Percentiles rank a stretch among this genome's conserved stretches.
These are phyloP conservation scores for Glomus cerebriforme DNA, from an alignment of 192 early-diverging fungal genomes.

Conservation along the genomic window DNA sequence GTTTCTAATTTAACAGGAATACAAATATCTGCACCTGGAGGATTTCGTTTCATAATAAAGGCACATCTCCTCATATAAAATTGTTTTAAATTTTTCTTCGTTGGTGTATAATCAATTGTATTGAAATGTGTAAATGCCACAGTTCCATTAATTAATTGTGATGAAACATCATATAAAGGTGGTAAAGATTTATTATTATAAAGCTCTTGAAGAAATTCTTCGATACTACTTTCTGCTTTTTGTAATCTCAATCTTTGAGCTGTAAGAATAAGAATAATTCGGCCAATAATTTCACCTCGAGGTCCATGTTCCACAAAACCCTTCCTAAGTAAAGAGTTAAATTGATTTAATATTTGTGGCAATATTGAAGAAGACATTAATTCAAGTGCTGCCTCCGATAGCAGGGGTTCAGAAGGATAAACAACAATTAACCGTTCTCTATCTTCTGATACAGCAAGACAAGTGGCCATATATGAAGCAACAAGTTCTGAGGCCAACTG, in stretches of 20 bases:
- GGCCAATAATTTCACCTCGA: background rate
- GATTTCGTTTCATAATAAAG: slow-evolving; percentile 18
- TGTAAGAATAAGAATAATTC: slow-evolving; percentile 12
- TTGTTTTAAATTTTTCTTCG: background rate
- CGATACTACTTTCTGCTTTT: background rate
- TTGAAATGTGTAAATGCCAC: slow-evolving; percentile 16
- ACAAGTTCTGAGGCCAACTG: background rate
- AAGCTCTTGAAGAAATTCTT: background rate
- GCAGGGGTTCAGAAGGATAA: background rate
- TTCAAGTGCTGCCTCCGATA: background rate
- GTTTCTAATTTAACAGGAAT: slow-evolving; percentile 1
- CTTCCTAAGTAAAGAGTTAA: background rate
- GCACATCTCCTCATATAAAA: slow-evolving; percentile 11
- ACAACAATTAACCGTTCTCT: background rate
- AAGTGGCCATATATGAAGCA: too few species aligned
- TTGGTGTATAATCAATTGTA: background rate
- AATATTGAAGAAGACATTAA: background rate
- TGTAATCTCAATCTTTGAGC: background rate
- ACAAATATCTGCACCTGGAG: slow-evolving; percentile 18
- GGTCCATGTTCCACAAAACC: background rate
- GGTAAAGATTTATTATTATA: background rate
- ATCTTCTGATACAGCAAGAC: background rate
- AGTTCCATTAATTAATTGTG: background rate
- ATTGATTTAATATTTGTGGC: background rate
- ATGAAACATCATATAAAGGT: background rate